Evolutionary conservation across 2,329 filamentous ascomycete genomes (phyloP), one percentile per base, ranked within the genome.

Genomic region (Penicillium sp.): DNA sequence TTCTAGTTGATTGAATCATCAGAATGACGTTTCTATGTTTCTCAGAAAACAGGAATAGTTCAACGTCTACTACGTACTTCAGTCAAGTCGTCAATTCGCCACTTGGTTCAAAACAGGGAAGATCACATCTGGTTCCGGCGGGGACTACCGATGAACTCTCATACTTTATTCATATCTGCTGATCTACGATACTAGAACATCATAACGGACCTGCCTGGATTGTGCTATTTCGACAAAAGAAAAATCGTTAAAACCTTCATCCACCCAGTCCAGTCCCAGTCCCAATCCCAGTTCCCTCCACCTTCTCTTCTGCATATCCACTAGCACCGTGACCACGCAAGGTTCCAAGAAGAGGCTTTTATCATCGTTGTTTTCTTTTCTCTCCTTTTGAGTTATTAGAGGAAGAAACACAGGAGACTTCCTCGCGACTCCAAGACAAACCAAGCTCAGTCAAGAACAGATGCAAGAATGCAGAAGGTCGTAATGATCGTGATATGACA

Each of bases 401-500:
- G 22, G 34, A 37, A 22, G 40, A 20, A 45, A 38, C 23, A 31
- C 22, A 40, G 53, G 53, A 51, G 51, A 41, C n/a, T n/a, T n/a
- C n/a, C n/a, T n/a, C n/a, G n/a, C n/a, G n/a, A n/a, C n/a, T n/a
- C n/a, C 11, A 6, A 20, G 18, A 20, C 18, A 20, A 20, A 20
- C 35, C 20, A 23, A 27, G 28, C 11, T 16, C 23, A 22, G 35
- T 38, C 34, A 49, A 35, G 27, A 32, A 39, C 44, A 68, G 50
- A 73, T 63, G 52, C 69, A 70, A 60, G 60, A 59, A 64, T 59
- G 46, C 58, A 53, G 49, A 49, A 59, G 59, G 62, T 66, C 65
- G 66, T 68, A 64, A 67, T 59, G 62, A 67, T 66, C 65, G 61
- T 66, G 58, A 60, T 61, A 64, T 60, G 62, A 58, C 57, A 64